Conservation (phyloP, 2,329 filamentous ascomycete genomes). For the Teratosphaeria destructans region DNA sequence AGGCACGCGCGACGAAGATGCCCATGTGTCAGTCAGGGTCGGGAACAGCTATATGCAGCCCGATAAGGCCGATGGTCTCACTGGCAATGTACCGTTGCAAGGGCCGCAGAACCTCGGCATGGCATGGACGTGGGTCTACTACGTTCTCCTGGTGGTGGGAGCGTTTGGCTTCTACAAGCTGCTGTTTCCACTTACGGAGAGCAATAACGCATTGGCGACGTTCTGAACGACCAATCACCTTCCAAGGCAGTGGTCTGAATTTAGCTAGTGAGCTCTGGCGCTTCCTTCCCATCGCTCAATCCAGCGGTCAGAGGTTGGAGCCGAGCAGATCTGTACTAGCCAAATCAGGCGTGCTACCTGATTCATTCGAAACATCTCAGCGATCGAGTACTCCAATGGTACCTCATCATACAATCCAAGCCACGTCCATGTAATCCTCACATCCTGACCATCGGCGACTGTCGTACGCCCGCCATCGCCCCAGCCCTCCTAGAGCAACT, state of each 20-base stretch:
- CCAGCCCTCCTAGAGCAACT: background rate
- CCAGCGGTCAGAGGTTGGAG: no score
- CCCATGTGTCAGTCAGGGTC: constrained; percentile 4
- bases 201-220: constrained; percentile 38
- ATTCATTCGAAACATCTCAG: no score
- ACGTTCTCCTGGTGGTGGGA: constrained; percentile 62
- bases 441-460: no score
- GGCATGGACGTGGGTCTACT: constrained; percentile 69
- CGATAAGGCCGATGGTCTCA: constrained; percentile 17
- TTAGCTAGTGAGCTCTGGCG: no score
- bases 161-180: constrained; percentile 59
- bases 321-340: no score
- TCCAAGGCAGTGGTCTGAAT: background rate
- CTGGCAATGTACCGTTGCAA: constrained; percentile 15
- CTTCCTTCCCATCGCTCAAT: no score
- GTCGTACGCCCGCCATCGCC: background rate
- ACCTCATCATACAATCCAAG: no score
- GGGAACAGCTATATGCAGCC: constrained; percentile 10
- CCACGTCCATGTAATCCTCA: no score
- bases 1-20: constrained; percentile 17
- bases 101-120: constrained; percentile 28
- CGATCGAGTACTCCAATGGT: no score
- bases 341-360: no score
- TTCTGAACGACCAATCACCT: constrained; percentile 5
- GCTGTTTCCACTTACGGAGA: constrained; percentile 64